Conservation (phyloP, 2,329 filamentous ascomycete species). For the Allantophomopsis lycopodina region DNA sequence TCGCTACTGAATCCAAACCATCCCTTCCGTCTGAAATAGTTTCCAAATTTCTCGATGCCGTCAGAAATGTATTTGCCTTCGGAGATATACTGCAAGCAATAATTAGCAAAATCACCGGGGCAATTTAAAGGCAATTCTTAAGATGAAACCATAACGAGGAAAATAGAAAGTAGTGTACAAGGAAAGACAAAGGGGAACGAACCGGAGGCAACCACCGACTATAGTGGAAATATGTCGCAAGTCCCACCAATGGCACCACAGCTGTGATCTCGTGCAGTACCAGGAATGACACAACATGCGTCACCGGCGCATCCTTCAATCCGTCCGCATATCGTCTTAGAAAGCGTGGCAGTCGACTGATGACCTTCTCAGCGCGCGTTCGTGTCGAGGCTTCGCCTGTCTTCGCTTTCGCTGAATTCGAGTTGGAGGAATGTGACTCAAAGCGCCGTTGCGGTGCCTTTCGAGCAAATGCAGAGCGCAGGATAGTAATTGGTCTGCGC, state of each 20-base stretch:
- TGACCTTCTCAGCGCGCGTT: constrained; percentile 4
- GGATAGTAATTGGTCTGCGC: no score
- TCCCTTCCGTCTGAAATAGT: constrained; percentile 64
- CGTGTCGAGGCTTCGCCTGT: neutral
- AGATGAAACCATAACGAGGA: neutral
- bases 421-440: no score
- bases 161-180: neutral
- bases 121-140: constrained; percentile 9
- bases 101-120: constrained; percentile 5
- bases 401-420: no score
- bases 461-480: no score
- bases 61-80: neutral
- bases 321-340: constrained; percentile 56
- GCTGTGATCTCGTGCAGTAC: constrained; percentile 89
- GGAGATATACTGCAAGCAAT: neutral
- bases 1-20: constrained; percentile 55
- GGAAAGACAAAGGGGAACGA: constrained; percentile 2
- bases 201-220: constrained; percentile 51
- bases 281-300: constrained; percentile 75
- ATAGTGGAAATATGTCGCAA: constrained; percentile 72
- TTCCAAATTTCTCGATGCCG: constrained; percentile 60
- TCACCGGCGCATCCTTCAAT: constrained; percentile 63
- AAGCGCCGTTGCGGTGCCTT: no score
- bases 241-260: constrained; percentile 60
- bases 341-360: constrained; percentile 35